These are phyloP conservation scores for Fusarium annulatum DNA, from an alignment of 2,329 filamentous ascomycete species.

Conservation along the genomic window DNA sequence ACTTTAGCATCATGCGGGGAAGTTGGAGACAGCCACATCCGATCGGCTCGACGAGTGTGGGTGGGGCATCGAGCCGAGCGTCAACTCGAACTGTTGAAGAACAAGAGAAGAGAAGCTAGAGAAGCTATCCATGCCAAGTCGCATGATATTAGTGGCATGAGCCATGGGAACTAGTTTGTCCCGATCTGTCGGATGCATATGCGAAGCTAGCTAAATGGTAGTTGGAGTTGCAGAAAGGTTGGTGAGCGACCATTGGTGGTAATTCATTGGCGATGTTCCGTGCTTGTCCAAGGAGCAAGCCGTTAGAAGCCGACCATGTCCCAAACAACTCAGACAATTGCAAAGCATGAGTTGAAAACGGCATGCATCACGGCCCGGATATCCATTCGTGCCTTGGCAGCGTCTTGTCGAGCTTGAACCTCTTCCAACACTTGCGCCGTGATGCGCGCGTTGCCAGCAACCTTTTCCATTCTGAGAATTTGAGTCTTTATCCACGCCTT, in stretches of 20 bases:
- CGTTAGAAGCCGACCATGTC: background rate
- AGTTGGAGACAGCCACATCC: conserved; percentile 42
- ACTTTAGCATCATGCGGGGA: conserved; percentile 40
- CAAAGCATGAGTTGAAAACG: conserved; percentile 64
- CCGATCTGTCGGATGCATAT: background rate
- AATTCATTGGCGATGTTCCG: background rate
- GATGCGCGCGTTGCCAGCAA: conserved; percentile 57
- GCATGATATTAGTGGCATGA: conserved; percentile 7
- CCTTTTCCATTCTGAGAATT: conserved; percentile 60
- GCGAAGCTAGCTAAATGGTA: background rate
- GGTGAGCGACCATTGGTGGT: background rate
- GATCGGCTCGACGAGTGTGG: conserved; percentile 43
- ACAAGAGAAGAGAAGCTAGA: background rate
- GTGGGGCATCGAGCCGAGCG: conserved; percentile 44
- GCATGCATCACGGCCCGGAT: conserved; percentile 60
- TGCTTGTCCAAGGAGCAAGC: background rate
- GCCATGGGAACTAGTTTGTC: conserved; percentile 4
- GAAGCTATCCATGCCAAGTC: conserved; percentile 7
- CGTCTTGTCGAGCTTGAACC: conserved; percentile 58
- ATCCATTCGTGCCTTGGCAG: conserved; percentile 54
- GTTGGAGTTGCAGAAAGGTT: background rate
- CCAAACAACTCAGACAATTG: conserved; percentile 54
- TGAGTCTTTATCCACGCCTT: conserved; percentile 62
- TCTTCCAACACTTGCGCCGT: conserved; percentile 59
- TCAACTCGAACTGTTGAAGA: background rate